Percentiles rank a stretch among this genome's conserved stretches.
Evolutionary conservation across 2,329 filamentous ascomycete species (phyloP).

Genomic region (Aspergillus sclerotialis): DNA sequence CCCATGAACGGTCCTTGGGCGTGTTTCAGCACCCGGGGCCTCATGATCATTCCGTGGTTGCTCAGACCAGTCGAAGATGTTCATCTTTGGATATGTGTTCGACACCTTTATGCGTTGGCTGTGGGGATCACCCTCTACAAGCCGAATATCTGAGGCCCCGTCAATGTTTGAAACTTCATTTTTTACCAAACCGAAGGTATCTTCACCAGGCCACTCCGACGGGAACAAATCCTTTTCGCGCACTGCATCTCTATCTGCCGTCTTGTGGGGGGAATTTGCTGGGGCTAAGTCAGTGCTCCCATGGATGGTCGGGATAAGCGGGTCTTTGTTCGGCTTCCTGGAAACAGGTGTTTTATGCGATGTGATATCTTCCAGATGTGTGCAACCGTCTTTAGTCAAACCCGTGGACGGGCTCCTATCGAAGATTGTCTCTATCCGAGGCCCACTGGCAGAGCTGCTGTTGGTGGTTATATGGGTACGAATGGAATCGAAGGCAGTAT

Average conservation of each 20-base stretch:
- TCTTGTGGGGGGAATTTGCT: conserved; percentile 6
- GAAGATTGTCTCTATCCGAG: conserved; percentile 58
- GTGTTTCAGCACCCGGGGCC: conserved; percentile 44
- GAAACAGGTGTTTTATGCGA: conserved; percentile 38
- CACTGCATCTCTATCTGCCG: conserved; percentile 8
- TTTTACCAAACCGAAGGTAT: conserved; percentile 21
- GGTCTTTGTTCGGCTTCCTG: conserved; percentile 15
- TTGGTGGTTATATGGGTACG: conserved; percentile 53
- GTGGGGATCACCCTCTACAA: conserved; percentile 8
- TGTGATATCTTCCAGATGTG: conserved; percentile 43
- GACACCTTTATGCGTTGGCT: conserved; percentile 15
- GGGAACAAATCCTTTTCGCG: conserved; percentile 14
- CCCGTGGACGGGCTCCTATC: conserved; percentile 44
- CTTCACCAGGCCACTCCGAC: conserved; percentile 18
- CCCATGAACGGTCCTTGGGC: conserved; percentile 57
- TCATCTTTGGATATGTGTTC: conserved; percentile 42
- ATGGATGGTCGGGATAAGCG: conserved; percentile 14
- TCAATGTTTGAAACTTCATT: conserved; percentile 1
- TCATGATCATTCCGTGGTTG: conserved; percentile 49
- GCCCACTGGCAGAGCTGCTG: conserved; percentile 47
- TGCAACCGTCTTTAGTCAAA: conserved; percentile 34
- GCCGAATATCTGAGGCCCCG: conserved; percentile 3
- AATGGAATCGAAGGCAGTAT: conserved; percentile 57
- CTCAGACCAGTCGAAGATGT: conserved; percentile 61
- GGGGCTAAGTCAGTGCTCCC: conserved; percentile 7